A percentile compares a stretch with the other conserved stretches of the same genome.
These are phyloP conservation scores for Nephelium lappaceum DNA, from an alignment of 345 rosid species.

Conservation along the genomic window DNA sequence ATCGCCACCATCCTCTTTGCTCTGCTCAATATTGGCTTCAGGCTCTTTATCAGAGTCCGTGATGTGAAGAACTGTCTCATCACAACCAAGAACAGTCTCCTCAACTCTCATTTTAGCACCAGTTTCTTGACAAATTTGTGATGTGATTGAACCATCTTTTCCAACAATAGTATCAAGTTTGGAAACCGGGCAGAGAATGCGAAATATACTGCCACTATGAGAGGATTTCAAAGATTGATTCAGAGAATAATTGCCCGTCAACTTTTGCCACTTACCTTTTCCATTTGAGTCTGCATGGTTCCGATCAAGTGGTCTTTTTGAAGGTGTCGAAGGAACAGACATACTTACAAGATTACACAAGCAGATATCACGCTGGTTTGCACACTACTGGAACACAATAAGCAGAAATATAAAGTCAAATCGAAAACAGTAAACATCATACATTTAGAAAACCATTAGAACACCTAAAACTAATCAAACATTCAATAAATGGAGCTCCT, in stretches of 20 bases:
- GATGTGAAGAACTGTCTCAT: slow-evolving; percentile 59
- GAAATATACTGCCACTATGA: slow-evolving; percentile 29
- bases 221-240: slow-evolving; percentile 31
- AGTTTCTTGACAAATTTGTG: slow-evolving; percentile 54
- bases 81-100: slow-evolving; percentile 57
- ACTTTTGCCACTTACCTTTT: slow-evolving; percentile 55
- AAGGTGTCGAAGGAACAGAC: slow-evolving; percentile 53
- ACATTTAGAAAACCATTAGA: not conserved
- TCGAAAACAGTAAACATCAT: not conserved
- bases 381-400: not conserved
- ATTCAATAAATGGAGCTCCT: not conserved
- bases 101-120: slow-evolving; percentile 54
- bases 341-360: slow-evolving; percentile 28
- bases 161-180: slow-evolving; percentile 42
- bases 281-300: slow-evolving; percentile 43
- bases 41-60: slow-evolving; percentile 32
- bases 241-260: slow-evolving; percentile 26
- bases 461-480: not conserved
- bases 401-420: not conserved
- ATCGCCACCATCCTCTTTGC: slow-evolving; percentile 20
- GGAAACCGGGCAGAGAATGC: slow-evolving; percentile 53
- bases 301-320: slow-evolving; percentile 56
- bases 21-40: slow-evolving; percentile 26
- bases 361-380: not conserved
- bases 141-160: slow-evolving; percentile 39